Percentiles rank a stretch among this genome's conserved stretches.
These are phyloP conservation scores for Microdochium paspali DNA, from an alignment of 2,329 filamentous ascomycete species.

Conservation along the genomic window DNA sequence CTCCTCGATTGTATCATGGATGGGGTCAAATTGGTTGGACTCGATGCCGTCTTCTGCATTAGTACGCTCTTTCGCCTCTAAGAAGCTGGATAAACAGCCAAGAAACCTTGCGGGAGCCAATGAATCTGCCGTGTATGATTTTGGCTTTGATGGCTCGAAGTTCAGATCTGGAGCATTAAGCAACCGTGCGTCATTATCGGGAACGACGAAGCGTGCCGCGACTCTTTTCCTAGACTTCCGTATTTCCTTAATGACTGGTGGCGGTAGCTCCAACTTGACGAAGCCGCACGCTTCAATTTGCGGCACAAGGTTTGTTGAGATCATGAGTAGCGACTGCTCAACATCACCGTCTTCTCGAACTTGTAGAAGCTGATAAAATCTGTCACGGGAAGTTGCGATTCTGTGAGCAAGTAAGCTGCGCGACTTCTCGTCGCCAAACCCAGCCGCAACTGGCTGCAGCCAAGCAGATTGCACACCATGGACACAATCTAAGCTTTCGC, in stretches of 20 bases:
- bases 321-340: neutral
- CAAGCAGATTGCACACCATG: neutral
- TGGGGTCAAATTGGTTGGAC: neutral
- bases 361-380: neutral
- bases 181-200: neutral
- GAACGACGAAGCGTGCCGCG: neutral
- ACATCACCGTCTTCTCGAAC: neutral
- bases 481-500: slow-evolving; percentile 7
- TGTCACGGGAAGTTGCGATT: neutral
- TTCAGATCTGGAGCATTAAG: neutral
- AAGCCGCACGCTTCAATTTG: neutral
- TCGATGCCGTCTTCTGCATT: neutral
- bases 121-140: neutral
- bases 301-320: neutral
- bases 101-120: too few relatives aligned
- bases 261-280: neutral
- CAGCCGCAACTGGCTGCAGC: neutral
- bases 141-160: neutral
- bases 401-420: neutral
- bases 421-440: neutral
- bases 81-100: neutral
- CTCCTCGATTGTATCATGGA: neutral
- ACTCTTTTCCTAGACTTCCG: neutral
- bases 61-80: neutral
- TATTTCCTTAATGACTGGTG: neutral